These are phyloP conservation scores for Chrysoporthe deuterocubensis DNA, from an alignment of 2,329 filamentous ascomycete species.

Conservation along the genomic window DNA sequence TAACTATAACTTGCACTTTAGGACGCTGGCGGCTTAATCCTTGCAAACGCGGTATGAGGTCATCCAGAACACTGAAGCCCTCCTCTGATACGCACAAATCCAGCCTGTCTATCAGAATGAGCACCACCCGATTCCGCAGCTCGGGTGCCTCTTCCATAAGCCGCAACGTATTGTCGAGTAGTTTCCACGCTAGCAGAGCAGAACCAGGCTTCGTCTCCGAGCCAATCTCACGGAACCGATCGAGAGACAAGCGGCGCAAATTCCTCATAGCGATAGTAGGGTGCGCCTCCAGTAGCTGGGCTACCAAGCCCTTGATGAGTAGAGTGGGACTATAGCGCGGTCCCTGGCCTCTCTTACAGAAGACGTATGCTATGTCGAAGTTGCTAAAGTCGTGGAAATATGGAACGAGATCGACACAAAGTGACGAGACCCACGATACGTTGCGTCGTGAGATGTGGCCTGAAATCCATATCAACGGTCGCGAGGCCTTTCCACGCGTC, in stretches of 20 bases:
- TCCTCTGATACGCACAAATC: conserved; percentile 11
- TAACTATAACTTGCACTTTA: conserved; percentile 3
- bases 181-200: neutral
- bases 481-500: neutral
- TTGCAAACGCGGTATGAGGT: neutral
- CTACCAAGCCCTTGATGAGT: conserved; percentile 7
- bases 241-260: neutral
- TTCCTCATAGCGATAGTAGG: conserved; percentile 1
- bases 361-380: conserved; percentile 7
- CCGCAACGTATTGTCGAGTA: neutral
- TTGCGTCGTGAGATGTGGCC: conserved; percentile 9
- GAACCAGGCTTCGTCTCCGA: neutral
- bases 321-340: neutral
- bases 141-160: conserved; percentile 4
- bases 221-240: neutral
- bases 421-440: conserved; percentile 10
- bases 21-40: neutral
- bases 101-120: conserved; percentile 8
- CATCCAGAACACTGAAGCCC: conserved; percentile 6
- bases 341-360: conserved; percentile 3
- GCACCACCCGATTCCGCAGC: neutral
- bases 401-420: neutral
- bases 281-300: conserved; percentile 1
- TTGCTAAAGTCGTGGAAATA: conserved; percentile 3
- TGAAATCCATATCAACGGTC: conserved; percentile 6